Base-by-base conservation (phyloP, 352 stramenopile species). In the Pythium myriotylum region DNA sequence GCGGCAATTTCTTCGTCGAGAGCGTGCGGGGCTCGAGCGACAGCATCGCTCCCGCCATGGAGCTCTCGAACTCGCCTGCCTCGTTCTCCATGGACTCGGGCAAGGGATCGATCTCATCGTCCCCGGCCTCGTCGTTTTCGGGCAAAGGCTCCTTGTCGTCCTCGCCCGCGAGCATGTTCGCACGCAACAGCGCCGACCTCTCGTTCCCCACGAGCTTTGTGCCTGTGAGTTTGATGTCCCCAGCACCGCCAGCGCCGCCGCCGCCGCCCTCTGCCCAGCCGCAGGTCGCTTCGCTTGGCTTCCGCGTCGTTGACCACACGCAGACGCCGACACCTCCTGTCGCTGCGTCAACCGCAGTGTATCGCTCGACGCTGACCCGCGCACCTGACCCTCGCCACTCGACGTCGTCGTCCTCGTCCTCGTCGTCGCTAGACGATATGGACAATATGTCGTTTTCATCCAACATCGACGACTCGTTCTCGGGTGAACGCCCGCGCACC, bases 1-100 rank as follows among this genome's bases (percentile, higher is more conserved):
- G 50, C 32, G 50, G 17, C 24, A 9, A 45, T 12, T 68, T 68
- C 45, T 68, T 68, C 37, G 60, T 68, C 14, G 60, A 68, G 2
- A 68, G 60, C 45, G 43, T 68, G 43, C 50, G 59, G 5, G 59
- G 59, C 50, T 67, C 59, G n/a, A 60, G 33, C 19, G 60, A 68
- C 43, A 68, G 60, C 32, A 53, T 68, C 33, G 50, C 60, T 17
- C 35, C 51, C 20, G 8, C 62, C 23, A 65, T 65, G 58, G 60
- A 68, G 6, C 46, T 68, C 14, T 23, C 50, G 20, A 37, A 42
- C 14, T 68, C 60, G 32, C 58, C 58, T 1, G 35, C 23, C 7
- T 29, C 17, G n/a, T 40, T 47, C 27, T 45, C 24, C 8, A n/a
- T 13, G 13, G 14, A 37, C n/a, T 49, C 37, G 20, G 32, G 4